Percentiles rank a stretch among this genome's conserved stretches.
Conservation (phyloP, 306 rosid species). For the Quercus variabilis region DNA sequence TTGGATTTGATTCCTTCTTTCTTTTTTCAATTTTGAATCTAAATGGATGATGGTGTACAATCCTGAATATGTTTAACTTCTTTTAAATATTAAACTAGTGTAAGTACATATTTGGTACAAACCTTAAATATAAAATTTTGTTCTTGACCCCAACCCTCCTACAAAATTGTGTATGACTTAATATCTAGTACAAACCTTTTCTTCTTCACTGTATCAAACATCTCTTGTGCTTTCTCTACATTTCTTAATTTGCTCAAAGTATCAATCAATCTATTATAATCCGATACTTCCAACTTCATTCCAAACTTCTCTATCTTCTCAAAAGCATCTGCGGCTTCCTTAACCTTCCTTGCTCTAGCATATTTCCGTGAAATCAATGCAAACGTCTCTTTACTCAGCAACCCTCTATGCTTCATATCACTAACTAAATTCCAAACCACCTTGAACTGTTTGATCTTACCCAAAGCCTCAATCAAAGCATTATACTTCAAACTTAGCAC, state of each 20-base stretch:
- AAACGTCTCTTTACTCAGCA: conserved; percentile 57
- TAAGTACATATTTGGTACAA: conserved; percentile 45
- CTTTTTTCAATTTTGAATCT: too few relatives aligned
- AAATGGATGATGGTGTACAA: too few relatives aligned
- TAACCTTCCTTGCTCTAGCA: conserved; percentile 54
- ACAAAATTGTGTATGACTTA: too few relatives aligned
- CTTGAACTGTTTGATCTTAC: conserved; percentile 79
- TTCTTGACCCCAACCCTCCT: too few relatives aligned
- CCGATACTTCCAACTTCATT: conserved; percentile 47
- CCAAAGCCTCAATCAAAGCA: conserved; percentile 68
- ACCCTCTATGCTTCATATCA: conserved; percentile 57
- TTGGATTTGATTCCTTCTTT: too few relatives aligned
- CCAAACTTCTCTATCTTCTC: conserved; percentile 69
- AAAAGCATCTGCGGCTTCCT: conserved; percentile 58
- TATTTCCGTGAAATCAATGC: conserved; percentile 57
- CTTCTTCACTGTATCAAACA: too few relatives aligned
- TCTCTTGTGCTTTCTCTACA: too few relatives aligned
- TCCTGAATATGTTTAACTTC: too few relatives aligned
- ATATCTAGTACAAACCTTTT: too few relatives aligned
- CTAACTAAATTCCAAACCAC: conserved; percentile 66
- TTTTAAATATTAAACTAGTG: too few relatives aligned
- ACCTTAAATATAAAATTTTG: conserved; percentile 10
- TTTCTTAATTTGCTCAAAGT: conserved; percentile 57
- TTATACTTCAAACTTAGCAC: conserved; percentile 28
- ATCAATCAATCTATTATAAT: conserved; percentile 65